These are phyloP conservation scores for Cytidiella melzeri DNA, from an alignment of 768 basidiomycete genomes.

Conservation along the genomic window DNA sequence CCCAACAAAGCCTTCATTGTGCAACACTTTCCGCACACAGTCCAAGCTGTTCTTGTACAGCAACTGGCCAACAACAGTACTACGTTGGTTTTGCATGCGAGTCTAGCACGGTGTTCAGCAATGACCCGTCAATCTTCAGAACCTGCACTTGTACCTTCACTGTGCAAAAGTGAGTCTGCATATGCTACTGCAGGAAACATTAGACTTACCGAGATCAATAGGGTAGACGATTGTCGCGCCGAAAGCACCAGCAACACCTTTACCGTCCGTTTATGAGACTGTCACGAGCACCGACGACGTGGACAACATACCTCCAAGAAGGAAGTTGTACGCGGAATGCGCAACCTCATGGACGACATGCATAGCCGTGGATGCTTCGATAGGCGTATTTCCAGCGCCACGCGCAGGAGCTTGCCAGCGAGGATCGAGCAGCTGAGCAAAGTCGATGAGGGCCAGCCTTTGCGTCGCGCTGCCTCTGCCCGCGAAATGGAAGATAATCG, in stretches of 20 bases:
- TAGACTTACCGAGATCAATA: constrained; percentile 77
- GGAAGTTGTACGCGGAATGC: constrained; percentile 81
- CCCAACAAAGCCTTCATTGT: constrained; percentile 90
- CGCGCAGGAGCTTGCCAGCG: constrained; percentile 75
- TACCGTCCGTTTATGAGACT: constrained; percentile 1
- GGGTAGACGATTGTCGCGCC: constrained; percentile 99
- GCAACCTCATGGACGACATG: constrained; percentile 52
- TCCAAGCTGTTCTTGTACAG: constrained; percentile 96
- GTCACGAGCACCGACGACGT: neutral
- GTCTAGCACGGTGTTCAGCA: constrained; percentile 35
- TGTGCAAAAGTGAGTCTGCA: constrained; percentile 27
- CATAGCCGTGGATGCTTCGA: constrained; percentile 18
- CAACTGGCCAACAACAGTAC: constrained; percentile 93
- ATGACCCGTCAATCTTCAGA: neutral
- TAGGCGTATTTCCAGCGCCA: constrained; percentile 31
- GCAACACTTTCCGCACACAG: constrained; percentile 89
- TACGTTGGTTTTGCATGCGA: constrained; percentile 95
- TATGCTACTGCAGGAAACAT: neutral
- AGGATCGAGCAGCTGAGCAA: constrained; percentile 88
- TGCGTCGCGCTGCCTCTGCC: constrained; percentile 66
- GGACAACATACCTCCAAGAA: constrained; percentile 63
- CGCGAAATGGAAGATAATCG: constrained; percentile 97
- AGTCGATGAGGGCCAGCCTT: constrained; percentile 82
- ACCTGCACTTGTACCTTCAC: constrained; percentile 57
- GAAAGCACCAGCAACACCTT: constrained; percentile 85